Percentiles rank a stretch among this genome's conserved stretches.
phyloP scores from a whole-genome alignment of 768 basidiomycete genomes.

The Megacollybia marginata region DNA sequence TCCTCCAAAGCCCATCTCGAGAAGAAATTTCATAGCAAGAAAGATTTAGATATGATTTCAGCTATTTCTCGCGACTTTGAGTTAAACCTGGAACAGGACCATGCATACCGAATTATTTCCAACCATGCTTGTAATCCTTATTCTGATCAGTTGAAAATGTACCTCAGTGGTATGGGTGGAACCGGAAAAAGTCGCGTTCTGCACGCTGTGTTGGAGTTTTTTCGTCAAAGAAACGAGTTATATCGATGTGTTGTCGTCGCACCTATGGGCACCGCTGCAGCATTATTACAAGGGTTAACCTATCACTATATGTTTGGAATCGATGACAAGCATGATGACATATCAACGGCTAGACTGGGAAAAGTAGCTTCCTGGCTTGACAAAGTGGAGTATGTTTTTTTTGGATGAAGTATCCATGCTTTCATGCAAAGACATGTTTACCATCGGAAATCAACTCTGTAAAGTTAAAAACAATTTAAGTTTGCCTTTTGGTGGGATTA shows the following conservation, averaged over 20 bases:
- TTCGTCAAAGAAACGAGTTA: neutral
- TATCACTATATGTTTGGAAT: constrained; percentile 10
- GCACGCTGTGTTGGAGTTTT: too few species aligned
- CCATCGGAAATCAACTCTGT: constrained; percentile 18
- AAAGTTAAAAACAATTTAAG: constrained; percentile 8
- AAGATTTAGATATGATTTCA: too few species aligned
- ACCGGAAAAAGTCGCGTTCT: too few species aligned
- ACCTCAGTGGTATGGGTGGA: too few species aligned
- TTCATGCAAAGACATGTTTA: too few species aligned
- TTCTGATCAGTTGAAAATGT: neutral
- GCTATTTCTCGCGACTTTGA: neutral
- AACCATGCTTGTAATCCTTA: neutral
- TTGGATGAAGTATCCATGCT: too few species aligned
- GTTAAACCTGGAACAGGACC: constrained; percentile 1
- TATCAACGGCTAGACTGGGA: neutral
- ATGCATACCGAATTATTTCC: neutral
- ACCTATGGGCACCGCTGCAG: constrained; percentile 9
- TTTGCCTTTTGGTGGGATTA: constrained; percentile 16
- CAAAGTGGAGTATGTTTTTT: too few species aligned
- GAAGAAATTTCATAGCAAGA: too few species aligned
- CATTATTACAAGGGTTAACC: constrained; percentile 8
- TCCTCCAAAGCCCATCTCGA: too few species aligned
- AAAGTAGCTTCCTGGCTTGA: neutral
- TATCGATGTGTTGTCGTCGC: constrained; percentile 1
- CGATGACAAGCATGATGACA: neutral